Evolutionary conservation across 2,329 filamentous ascomycete genomes (phyloP).

Genomic region (Penicillium thymicola): DNA sequence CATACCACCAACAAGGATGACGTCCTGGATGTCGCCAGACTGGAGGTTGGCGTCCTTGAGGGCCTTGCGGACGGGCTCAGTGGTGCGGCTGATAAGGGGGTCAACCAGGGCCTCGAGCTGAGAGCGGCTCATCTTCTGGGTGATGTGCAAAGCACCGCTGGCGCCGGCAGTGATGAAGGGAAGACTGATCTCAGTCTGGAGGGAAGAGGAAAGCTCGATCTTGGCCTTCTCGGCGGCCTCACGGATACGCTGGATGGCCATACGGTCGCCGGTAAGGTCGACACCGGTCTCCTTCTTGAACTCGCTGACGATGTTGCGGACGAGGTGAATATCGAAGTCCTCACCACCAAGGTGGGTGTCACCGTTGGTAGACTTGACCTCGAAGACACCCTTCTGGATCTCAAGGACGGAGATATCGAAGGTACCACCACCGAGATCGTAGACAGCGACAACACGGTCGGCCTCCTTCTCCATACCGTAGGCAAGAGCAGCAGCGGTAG

Average conservation of each 20-base stretch:
- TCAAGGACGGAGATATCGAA: conserved; percentile 98
- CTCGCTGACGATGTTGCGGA: conserved; percentile 87
- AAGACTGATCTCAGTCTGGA: conserved; percentile 96
- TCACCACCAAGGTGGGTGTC: conserved; percentile 98
- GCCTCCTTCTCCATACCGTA: conserved; percentile 95
- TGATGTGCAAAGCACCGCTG: conserved; percentile 97
- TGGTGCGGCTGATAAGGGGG: conserved; percentile 77
- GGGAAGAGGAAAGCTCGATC: conserved; percentile 94
- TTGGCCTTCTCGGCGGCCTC: conserved; percentile 99
- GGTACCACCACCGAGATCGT: conserved; percentile 96
- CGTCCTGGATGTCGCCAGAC: conserved; percentile 93
- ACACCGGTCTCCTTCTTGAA: conserved; percentile 96
- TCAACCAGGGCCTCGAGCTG: conserved; percentile 94
- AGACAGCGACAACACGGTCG: conserved; percentile 87
- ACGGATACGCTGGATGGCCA: conserved; percentile 98
- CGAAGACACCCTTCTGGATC: conserved; percentile 96
- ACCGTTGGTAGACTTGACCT: conserved; percentile 99
- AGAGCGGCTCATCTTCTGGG: conserved; percentile 85
- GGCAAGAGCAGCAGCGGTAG: conserved; percentile 89
- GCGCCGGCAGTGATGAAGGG: conserved; percentile 97
- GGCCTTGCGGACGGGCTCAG: conserved; percentile 93
- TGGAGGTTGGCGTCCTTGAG: conserved; percentile 91
- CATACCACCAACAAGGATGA: conserved; percentile 98
- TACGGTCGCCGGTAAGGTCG: conserved; percentile 86
- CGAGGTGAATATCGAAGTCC: conserved; percentile 93